Evolutionary conservation across 305 asterid species (phyloP).

Genomic region (Ilex paraguariensis): DNA sequence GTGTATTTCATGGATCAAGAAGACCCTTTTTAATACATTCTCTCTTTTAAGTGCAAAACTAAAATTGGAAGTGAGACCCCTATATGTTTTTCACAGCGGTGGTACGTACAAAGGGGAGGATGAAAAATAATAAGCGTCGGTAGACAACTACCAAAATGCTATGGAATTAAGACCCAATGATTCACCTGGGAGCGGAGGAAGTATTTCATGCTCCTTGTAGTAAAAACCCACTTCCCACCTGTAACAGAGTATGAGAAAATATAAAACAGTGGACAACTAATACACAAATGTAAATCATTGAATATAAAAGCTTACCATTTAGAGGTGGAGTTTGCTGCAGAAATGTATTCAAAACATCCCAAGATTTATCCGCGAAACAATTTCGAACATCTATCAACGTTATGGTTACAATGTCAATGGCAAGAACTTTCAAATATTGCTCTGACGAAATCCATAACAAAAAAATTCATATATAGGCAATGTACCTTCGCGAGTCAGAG

Average conservation of each 20-base stretch:
- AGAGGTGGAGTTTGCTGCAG: constrained; percentile 58
- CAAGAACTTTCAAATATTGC: background rate
- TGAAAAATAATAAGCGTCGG: background rate
- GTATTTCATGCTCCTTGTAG: constrained; percentile 73
- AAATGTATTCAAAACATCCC: constrained; percentile 60
- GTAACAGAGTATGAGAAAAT: constrained; percentile 10
- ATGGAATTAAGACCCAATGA: background rate
- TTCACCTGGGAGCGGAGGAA: constrained; percentile 78
- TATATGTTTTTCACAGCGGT: background rate
- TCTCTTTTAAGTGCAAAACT: background rate
- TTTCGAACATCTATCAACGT: constrained; percentile 51
- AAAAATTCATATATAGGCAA: background rate
- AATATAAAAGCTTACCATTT: constrained; percentile 37
- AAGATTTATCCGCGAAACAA: constrained; percentile 47
- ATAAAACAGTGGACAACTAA: background rate
- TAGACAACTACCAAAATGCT: background rate
- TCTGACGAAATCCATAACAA: constrained; percentile 3
- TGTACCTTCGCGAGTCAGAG: constrained; percentile 77
- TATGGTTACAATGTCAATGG: constrained; percentile 14
- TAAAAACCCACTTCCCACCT: constrained; percentile 84
- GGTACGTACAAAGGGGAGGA: background rate
- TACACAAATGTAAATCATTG: background rate
- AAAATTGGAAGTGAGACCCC: background rate
- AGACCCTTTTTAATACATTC: background rate
- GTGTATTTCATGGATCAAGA: background rate